Base-by-base conservation (phyloP, 495 filamentous ascomycete species). In the Wilcoxina mikolae region DNA sequence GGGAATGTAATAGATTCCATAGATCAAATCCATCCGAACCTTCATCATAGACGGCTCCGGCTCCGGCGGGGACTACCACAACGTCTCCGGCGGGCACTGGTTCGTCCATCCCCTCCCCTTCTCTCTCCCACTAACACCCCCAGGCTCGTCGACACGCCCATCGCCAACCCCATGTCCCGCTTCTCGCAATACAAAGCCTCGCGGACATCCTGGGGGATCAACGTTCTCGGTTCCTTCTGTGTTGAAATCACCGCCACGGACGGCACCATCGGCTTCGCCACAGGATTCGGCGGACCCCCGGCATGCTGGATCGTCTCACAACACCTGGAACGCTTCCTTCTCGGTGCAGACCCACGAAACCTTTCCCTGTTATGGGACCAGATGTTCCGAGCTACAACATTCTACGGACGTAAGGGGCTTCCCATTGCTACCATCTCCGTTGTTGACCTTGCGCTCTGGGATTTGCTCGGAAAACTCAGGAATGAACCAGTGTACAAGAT, bases 351-450 rank as follows among this genome's bases (percentile, higher is more conserved):
- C 67, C 88, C 88, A 0, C 78, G 88, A 45, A 83, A 94, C 62
- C 87, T 83, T 50, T 94, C 90, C 66, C 75, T 82, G 57, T 72
- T 94, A 3, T 94, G 91, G 67, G 88, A 95, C 68, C 85, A 91
- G 68, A 94, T 95, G 88, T 95, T 94, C 71, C 81, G 87, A 28
- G 86, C 77, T 10, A 89, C 85, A 33, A 90, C 93, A 82, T 95
- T 93, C 75, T 94, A 95, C 65, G 88, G 88, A 45, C 80, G 88
- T 55, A 95, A 94, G 68, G 88, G 88, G 18, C 76, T 95, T 23
- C 82, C 88, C 2, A 78, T 89, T 11, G 88, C 88, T 29, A 84
- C 88, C 62, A 95, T 95, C 66, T 91, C 85, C 0, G 88, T 93
- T 56, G 89, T 95, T 61, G 88, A 95, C 60, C 72, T 95, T 46